Base-by-base conservation (phyloP, 2,329 filamentous ascomycete species). In the Aureobasidium pullulans region DNA sequence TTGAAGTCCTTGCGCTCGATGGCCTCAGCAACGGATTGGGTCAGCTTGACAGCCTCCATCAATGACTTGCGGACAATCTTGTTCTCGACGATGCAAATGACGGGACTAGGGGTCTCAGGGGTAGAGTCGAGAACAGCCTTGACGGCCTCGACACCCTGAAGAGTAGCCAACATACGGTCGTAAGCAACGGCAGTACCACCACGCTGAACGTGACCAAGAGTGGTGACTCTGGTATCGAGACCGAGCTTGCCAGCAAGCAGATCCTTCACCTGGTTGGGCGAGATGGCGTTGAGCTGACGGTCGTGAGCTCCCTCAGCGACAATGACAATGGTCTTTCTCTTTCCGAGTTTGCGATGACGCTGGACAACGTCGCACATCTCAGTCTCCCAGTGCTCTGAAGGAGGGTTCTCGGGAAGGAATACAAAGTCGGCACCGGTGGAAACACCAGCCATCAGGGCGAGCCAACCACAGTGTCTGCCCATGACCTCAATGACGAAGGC, bases 401-500 rank as follows among this genome's bases (percentile, higher is more conserved):
- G 89, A 61, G 94, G 94, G 71, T 92, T 91, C 75, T 99, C 94
- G 0, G 94, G 94, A 64, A 96, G 93, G 74, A 99, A 97, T 67
- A 97, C 84, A 75, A 95, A 99, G 74, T 99, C 94, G 15, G 94
- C 92, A 52, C 93, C 94, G 0, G 90, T 96, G 61, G 90, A 92
- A 61, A 99, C 92, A 68, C 92, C 93, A 13, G 93, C 88, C 87
- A 97, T 96, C 62, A 99, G 81, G 42, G 94, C 94, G 63, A 99
- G 80, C 94, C 94, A 99, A 63, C 94, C 94, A 72, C 94, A 99
- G 76, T 99, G 93, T 61, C 94, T 84, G 52, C 94, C 94, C 94
- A 99, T 99, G 68, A 99, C 94, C 74, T 96, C 94, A 63, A 99
- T 89, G 60, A 99, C 92, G 73, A 99, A 99, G 40, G 94, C 94